Evolutionary conservation across 805 yeast species (phyloP).

Genomic region (Phaffomyces opuntiae): DNA sequence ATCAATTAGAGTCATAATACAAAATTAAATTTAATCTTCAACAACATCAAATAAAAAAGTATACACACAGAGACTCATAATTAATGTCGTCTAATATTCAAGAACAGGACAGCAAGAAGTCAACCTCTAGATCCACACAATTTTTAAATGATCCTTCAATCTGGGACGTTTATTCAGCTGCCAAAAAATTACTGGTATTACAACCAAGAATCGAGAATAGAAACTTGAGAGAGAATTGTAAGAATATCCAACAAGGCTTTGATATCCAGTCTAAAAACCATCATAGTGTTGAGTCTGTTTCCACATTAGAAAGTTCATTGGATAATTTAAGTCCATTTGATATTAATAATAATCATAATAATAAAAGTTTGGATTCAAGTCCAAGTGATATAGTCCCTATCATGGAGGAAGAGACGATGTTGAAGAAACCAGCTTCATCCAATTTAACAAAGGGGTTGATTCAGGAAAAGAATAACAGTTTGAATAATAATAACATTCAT

Average conservation of each 20-base stretch:
- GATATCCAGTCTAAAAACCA: conserved; percentile 1
- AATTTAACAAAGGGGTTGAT: conserved; percentile 17
- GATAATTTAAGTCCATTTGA: neutral
- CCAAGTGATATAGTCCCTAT: neutral
- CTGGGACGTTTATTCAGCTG: conserved; percentile 28
- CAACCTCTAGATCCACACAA: neutral
- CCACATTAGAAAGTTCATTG: conserved; percentile 11
- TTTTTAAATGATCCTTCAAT: conserved; percentile 16
- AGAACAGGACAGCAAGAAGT: neutral
- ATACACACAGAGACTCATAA: no score
- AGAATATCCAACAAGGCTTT: conserved; percentile 11
- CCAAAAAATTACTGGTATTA: conserved; percentile 23
- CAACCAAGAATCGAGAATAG: conserved; percentile 28
- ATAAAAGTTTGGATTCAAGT: conserved; percentile 17
- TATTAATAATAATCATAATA: conserved; percentile 13
- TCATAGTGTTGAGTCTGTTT: neutral
- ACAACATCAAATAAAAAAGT: no score
- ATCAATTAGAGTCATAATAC: no score
- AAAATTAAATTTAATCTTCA: no score
- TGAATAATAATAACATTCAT: neutral
- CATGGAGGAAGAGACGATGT: neutral
- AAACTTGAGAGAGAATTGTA: conserved; percentile 22
- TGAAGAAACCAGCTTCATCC: conserved; percentile 10
- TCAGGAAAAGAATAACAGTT: neutral
- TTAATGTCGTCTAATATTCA: no score